Percentiles rank a stretch among this genome's conserved stretches.
These are phyloP conservation scores for Mycena metata DNA, from an alignment of 768 basidiomycete species.

Conservation along the genomic window DNA sequence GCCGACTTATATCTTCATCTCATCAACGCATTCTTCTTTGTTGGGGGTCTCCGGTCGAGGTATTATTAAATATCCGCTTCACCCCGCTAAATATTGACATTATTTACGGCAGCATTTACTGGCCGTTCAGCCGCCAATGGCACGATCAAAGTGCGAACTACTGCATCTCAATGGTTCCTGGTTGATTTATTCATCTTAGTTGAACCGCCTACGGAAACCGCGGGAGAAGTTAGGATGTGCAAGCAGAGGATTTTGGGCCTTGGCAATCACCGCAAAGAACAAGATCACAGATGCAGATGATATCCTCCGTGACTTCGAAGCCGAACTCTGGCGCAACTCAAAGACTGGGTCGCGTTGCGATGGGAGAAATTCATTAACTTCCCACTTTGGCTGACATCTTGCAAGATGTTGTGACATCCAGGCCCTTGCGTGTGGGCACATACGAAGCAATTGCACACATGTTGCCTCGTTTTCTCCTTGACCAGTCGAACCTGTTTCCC, in stretches of 20 bases:
- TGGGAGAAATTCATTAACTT: slow-evolving; percentile 45
- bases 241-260: slow-evolving; percentile 60
- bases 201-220: slow-evolving; percentile 53
- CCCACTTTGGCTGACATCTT: slow-evolving; percentile 29
- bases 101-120: slow-evolving; percentile 58
- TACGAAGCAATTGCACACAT: slow-evolving; percentile 87
- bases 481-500: slow-evolving; percentile 9
- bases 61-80: slow-evolving; percentile 44
- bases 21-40: slow-evolving; percentile 79
- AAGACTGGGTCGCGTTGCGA: slow-evolving; percentile 75
- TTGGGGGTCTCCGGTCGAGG: slow-evolving; percentile 81
- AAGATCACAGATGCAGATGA: slow-evolving; percentile 62
- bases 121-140: slow-evolving; percentile 58
- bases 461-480: slow-evolving; percentile 56
- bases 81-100: slow-evolving; percentile 26
- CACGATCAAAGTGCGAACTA: slow-evolving; percentile 55
- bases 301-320: slow-evolving; percentile 77
- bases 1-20: slow-evolving; percentile 74
- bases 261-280: slow-evolving; percentile 56
- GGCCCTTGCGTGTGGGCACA: slow-evolving; percentile 66
- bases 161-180: not conserved
- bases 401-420: slow-evolving; percentile 70
- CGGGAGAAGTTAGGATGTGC: slow-evolving; percentile 65
- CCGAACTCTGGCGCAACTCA: slow-evolving; percentile 74
- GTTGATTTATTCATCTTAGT: slow-evolving; percentile 18